phyloP scores from a whole-genome alignment of 2,329 filamentous ascomycete species.

The Ambrosiella beaveri region DNA sequence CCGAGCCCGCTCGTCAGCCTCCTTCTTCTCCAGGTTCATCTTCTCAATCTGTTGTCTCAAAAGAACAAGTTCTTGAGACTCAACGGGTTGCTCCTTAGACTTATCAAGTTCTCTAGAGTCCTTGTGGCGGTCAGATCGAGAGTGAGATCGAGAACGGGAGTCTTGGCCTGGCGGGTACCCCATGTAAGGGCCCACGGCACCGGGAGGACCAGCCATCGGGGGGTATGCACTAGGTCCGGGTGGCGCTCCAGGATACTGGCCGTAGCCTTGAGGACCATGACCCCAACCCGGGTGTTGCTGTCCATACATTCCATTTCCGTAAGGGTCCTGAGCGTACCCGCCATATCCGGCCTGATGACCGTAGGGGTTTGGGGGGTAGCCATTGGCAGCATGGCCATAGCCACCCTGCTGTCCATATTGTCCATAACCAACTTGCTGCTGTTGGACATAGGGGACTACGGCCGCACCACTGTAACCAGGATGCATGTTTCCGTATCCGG shows the following conservation, averaged over 20 bases:
- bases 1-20: not conserved
- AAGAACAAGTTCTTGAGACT: constrained; percentile 33
- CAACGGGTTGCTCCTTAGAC: constrained; percentile 21
- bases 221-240: constrained; percentile 16
- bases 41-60: constrained; percentile 36
- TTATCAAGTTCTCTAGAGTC: constrained; percentile 20
- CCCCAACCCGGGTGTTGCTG: not conserved
- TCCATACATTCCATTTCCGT: not conserved
- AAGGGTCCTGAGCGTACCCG: constrained; percentile 11
- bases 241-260: not conserved
- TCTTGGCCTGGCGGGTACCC: constrained; percentile 21
- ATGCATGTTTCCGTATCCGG: constrained; percentile 18
- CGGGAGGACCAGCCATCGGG: not conserved
- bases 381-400: not conserved
- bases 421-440: not conserved
- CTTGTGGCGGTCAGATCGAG: constrained; percentile 5
- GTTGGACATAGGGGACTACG: constrained; percentile 18
- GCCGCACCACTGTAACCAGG: constrained; percentile 19
- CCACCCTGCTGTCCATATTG: not conserved
- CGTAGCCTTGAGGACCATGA: not conserved
- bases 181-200: constrained; percentile 6
- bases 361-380: not conserved
- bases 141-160: constrained; percentile 24
- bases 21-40: constrained; percentile 19
- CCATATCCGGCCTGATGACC: constrained; percentile 16